Evolutionary conservation across 2,329 filamentous ascomycete species (phyloP).

Genomic region (Penicillium fuscoglaucum): DNA sequence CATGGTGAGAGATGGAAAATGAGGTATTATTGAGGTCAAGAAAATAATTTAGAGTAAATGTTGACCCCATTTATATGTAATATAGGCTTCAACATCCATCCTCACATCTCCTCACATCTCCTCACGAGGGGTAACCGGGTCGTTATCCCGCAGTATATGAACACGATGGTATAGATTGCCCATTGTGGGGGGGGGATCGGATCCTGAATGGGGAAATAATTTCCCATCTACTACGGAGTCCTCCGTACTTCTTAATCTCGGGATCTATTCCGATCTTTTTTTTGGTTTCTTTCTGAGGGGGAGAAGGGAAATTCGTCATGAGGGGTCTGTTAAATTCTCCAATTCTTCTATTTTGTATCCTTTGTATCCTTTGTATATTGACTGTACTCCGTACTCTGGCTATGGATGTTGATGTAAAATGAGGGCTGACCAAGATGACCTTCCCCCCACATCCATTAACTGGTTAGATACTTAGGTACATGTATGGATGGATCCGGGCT

Average conservation of each 20-base stretch:
- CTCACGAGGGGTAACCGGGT: neutral
- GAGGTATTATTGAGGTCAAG: neutral
- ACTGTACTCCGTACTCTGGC: too few relatives aligned
- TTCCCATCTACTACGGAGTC: neutral
- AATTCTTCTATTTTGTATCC: neutral
- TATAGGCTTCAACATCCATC: neutral
- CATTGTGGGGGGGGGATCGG: neutral
- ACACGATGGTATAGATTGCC: neutral
- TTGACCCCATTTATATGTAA: neutral
- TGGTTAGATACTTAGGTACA: too few relatives aligned
- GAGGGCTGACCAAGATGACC: neutral
- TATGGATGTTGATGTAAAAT: neutral
- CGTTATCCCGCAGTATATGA: neutral
- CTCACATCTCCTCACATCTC: neutral
- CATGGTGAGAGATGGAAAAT: slow-evolving; percentile 17
- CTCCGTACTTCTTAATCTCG: neutral
- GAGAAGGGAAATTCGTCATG: neutral
- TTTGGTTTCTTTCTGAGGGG: neutral
- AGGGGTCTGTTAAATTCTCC: neutral
- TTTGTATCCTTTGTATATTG: neutral
- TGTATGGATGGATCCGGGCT: neutral
- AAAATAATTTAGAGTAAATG: neutral
- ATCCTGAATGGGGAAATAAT: slow-evolving; percentile 6
- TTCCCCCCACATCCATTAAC: neutral
- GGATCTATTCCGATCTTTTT: neutral